These are phyloP conservation scores for Fragosphaeria purpurea DNA, from an alignment of 2,329 filamentous ascomycete species.

Conservation along the genomic window DNA sequence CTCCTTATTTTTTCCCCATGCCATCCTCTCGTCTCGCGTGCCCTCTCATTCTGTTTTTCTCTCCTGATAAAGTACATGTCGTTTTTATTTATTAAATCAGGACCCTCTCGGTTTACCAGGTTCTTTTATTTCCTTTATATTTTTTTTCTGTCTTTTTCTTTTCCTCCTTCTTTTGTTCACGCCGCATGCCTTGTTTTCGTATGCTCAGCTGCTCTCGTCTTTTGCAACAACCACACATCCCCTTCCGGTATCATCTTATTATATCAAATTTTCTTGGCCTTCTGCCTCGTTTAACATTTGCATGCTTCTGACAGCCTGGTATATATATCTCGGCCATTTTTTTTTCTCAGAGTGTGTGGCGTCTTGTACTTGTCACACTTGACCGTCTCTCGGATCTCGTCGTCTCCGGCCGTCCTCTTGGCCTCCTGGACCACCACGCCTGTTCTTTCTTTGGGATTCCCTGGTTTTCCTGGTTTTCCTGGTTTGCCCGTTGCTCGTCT, in stretches of 20 bases:
- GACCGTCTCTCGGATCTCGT: no score
- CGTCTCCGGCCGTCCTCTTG: no score
- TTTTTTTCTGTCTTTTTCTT: conserved; percentile 3
- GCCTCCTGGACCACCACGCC: no score
- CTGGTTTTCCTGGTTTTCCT: conserved; percentile 18
- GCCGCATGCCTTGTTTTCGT: conserved; percentile 7
- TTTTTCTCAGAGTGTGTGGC: no score
- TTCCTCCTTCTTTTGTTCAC: background rate
- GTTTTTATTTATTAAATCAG: conserved; percentile 8
- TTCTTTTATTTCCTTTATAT: conserved; percentile 1
- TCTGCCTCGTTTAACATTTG: background rate
- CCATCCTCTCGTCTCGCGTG: background rate
- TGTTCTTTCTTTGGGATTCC: conserved; percentile 2
- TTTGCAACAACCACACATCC: background rate
- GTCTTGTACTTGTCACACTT: no score
- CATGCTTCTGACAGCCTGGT: no score
- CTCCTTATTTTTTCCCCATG: background rate
- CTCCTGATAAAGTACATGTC: background rate
- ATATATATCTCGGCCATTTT: no score
- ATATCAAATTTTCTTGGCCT: background rate
- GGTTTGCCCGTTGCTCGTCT: conserved; percentile 4
- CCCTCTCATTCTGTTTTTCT: background rate
- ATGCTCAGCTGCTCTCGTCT: conserved; percentile 9
- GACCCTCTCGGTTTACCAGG: conserved; percentile 2
- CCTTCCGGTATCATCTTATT: background rate